phyloP scores from a whole-genome alignment of 179 eudicot species.

The Silene noctiflora region DNA sequence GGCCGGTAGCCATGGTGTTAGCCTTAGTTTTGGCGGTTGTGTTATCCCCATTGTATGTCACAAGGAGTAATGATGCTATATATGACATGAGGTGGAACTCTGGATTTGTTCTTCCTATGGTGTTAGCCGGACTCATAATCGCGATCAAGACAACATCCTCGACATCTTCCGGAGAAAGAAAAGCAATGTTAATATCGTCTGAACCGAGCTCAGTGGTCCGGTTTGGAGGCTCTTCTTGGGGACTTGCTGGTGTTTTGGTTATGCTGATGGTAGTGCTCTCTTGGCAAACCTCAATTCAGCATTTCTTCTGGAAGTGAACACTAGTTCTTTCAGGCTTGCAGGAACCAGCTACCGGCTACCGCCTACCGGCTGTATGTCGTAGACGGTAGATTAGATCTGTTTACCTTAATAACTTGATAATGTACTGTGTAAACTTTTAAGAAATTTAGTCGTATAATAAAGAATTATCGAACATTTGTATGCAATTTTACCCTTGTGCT shows the following conservation, averaged over 20 bases:
- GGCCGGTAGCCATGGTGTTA: constrained; percentile 64
- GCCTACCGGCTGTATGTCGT: neutral
- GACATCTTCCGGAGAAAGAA: constrained; percentile 17
- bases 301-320: constrained; percentile 59
- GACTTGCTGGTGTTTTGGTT: constrained; percentile 62
- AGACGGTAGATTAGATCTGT: neutral
- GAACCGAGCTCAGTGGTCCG: constrained; percentile 45
- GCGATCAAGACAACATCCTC: constrained; percentile 69
- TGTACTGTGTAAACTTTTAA: neutral
- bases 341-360: neutral
- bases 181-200: constrained; percentile 19
- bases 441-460: neutral
- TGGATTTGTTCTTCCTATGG: constrained; percentile 67
- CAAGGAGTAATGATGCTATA: constrained; percentile 32
- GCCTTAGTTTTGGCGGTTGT: constrained; percentile 59
- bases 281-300: constrained; percentile 72
- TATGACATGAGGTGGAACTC: constrained; percentile 57
- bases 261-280: constrained; percentile 65
- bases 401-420: neutral
- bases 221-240: constrained; percentile 74
- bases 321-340: neutral
- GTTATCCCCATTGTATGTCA: constrained; percentile 63
- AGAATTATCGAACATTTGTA: neutral
- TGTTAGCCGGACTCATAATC: constrained; percentile 67
- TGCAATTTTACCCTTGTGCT: neutral